Evolutionary conservation across 805 yeast species (phyloP), one percentile per base, ranked within the genome.

Genomic region (Metschnikowia lachancei): DNA sequence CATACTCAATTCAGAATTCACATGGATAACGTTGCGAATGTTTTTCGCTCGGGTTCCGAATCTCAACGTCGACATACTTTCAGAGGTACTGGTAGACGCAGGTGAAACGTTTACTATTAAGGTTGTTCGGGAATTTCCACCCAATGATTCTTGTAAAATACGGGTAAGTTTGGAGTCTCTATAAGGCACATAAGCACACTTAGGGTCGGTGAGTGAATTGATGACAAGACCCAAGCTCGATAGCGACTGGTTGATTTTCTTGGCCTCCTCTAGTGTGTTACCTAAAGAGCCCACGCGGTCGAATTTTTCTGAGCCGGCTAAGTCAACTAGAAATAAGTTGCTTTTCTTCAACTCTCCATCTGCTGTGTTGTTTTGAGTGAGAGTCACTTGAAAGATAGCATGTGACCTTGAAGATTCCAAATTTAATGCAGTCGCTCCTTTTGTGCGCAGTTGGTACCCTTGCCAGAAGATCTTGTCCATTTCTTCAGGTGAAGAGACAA

Each of bases 241-340:
- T 32, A 88, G 72, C 0, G 96, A 86, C 36, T 81, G 76, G 63
- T 90, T 91, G 56, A 90, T 85, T 50, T 84, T 87, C 58, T 86
- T 86, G 0, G 95, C 89, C 56, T 90, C 97, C 59, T 88, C 91
- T 7, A 86, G 67, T 1, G 83, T 75, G 54, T 80, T 81, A 1
- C 94, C 94, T 0, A 79, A 64, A 1, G 91, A 92, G 2, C 94
- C 92, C 0, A 94, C 81, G 52, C 82, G 84, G 47, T 81, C 81
- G 32, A 83, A 80, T 61, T 82, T 86, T 63, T 91, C 96, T 18
- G 92, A 83, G 5, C 96, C 96, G 0, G 96, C 96, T 52, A 89
- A 72, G 65, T 89, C 97, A 11, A 88, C 92, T 31, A 89, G 64
- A 56, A 82, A 85, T 49, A 89, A 70, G 48, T 78, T 81, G 4